Evolutionary conservation across 2,329 filamentous ascomycete species (phyloP), one percentile per base, ranked within the genome.

Genomic region (Colletotrichum lini): DNA sequence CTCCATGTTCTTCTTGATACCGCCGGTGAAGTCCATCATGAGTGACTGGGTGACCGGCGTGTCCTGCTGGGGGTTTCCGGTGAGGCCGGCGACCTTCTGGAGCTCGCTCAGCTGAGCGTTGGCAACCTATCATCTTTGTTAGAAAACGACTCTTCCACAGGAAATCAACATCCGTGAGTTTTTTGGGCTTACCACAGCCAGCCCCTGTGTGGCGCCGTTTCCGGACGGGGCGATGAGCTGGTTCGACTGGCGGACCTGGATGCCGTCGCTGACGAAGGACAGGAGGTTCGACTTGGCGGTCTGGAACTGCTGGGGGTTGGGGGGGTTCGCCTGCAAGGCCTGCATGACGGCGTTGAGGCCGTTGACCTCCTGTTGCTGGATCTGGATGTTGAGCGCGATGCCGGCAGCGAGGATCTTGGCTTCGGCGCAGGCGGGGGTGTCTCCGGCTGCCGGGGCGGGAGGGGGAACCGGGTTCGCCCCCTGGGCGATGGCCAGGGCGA

Each of bases 1-100:
- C 47, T 73, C 69, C 62, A 71, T 71, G 42, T 73, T 73, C 42
- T 73, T 69, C 63, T 71, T 70, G 35, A 71, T 73, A 47, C 70
- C 70, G 3, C 67, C 70, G n/a, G 58, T 61, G 30, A 73, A 73
- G n/a, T 73, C 70, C 62, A 49, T 58, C 62, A 59, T 53, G 1
- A 73, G 62, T 12, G 70, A 73, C 42, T 73, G 70, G 3, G 61
- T 38, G 0, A 73, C 70, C 2, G 70, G 50, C 26, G 49, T 71
- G 1, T 73, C 70, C 50, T 62, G 58, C 13, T 61, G 57, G 8
- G 70, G 70, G 53, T 73, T 71, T 35, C 70, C 70, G 1, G 70
- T 73, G 0, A 73, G 59, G 18, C 67, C 62, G 16, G 70, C 53
- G 15, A 63, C 67, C 62, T 73, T 73, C 59, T 70, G 50, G 7